Evolutionary conservation across 2,329 filamentous ascomycete species (phyloP).

Genomic region (Neophaeococcomyces mojaviensis): DNA sequence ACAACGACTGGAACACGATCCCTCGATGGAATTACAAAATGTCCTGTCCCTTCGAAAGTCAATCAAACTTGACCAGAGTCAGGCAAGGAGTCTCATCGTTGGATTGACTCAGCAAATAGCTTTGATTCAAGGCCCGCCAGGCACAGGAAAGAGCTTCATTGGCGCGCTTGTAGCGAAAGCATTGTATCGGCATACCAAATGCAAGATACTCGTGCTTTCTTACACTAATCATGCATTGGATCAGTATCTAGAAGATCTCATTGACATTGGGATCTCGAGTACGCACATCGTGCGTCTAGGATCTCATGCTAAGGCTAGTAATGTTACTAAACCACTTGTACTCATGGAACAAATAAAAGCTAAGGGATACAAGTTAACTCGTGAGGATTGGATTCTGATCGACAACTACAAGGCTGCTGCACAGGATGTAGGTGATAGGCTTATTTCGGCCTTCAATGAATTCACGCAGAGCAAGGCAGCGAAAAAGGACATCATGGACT

Average conservation of each 20-base stretch:
- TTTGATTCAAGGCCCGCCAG: conserved; percentile 66
- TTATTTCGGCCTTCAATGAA: conserved; percentile 19
- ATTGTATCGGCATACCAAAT: conserved; percentile 42
- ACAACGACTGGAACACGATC: background rate
- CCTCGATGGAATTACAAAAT: background rate
- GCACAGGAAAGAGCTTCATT: conserved; percentile 68
- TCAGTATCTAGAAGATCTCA: conserved; percentile 54
- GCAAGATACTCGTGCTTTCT: conserved; percentile 55
- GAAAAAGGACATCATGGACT: conserved; percentile 33
- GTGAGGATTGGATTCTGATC: conserved; percentile 36
- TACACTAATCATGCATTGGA: conserved; percentile 51
- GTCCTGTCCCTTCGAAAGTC: background rate
- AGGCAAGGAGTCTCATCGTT: conserved; percentile 49
- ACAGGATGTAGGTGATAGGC: conserved; percentile 21
- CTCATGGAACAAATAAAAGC: conserved; percentile 39
- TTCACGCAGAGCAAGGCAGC: conserved; percentile 16
- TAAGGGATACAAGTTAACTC: background rate
- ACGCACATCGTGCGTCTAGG: background rate
- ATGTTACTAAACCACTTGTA: conserved; percentile 46
- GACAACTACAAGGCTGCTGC: conserved; percentile 33
- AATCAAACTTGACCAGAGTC: conserved; percentile 44
- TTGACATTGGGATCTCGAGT: conserved; percentile 27
- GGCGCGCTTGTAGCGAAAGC: conserved; percentile 56
- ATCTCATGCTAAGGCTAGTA: conserved; percentile 25
- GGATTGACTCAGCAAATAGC: conserved; percentile 49